Conservation (phyloP, 2,329 filamentous ascomycete genomes). For the Phaeosphaeriaceae sp. region DNA sequence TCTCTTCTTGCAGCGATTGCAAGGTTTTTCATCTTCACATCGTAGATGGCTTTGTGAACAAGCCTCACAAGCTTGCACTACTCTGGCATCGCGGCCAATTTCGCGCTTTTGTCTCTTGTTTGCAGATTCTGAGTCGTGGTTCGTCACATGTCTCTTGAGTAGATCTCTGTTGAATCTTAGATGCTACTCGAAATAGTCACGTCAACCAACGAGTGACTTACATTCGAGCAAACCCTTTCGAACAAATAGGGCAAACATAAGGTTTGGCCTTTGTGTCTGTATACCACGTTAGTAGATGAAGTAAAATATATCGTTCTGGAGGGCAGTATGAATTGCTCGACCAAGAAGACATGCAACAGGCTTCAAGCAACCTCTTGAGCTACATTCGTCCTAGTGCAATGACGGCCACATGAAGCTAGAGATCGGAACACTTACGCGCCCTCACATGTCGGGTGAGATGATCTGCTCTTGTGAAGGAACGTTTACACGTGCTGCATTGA, state of each 20-base stretch:
- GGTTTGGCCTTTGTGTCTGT: constrained; percentile 53
- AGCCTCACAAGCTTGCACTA: constrained; percentile 57
- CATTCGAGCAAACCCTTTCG: constrained; percentile 56
- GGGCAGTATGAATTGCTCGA: background rate
- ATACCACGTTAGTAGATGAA: constrained; percentile 13
- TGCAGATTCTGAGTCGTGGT: constrained; percentile 48
- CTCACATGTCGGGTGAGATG: constrained; percentile 61
- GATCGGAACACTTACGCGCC: constrained; percentile 47
- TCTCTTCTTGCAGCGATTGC: constrained; percentile 58
- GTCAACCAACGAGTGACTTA: constrained; percentile 22
- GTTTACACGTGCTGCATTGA: constrained; percentile 60
- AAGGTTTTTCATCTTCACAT: constrained; percentile 62
- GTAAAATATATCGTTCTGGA: background rate
- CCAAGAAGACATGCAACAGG: background rate
- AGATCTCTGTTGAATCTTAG: constrained; percentile 49
- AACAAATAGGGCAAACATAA: constrained; percentile 54
- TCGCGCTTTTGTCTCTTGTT: constrained; percentile 34
- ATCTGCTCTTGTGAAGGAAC: constrained; percentile 59
- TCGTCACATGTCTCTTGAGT: constrained; percentile 58
- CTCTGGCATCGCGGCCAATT: constrained; percentile 34
- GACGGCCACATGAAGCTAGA: background rate
- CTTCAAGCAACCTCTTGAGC: background rate
- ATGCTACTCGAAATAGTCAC: background rate
- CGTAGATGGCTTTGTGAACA: constrained; percentile 60
- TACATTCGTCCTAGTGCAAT: background rate